Evolutionary conservation across 139 green algal genomes (phyloP), one percentile per base, ranked within the genome.

Genomic region (Micractinium conductrix): DNA sequence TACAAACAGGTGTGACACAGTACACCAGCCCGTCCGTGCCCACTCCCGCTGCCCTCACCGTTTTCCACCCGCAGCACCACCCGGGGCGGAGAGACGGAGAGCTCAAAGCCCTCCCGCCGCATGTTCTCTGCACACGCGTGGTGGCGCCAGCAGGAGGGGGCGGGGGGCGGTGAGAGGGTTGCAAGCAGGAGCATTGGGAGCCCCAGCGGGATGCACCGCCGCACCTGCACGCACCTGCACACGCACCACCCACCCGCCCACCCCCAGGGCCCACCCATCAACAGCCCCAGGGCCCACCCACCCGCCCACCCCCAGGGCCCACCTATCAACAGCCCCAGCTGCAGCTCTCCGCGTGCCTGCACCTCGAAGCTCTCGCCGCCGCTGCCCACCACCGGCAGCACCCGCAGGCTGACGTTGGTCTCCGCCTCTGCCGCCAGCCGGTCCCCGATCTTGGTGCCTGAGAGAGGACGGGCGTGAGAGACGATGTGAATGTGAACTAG

Each of bases 121-220:
- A 98, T 93, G 81, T 91, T 92, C 89, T 98, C 96, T 91, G 87
- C 79, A 62, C 24, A 16, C 44, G 69, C 1, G 22, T 67, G 63
- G 19, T 43, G 43, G 79, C 21, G 14, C 43, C 7, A 26, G 62
- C 17, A 69, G 21, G 21, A 50, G 4, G 44, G 4, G 33, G 5
- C 35, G 60, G 30, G 21, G 22, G 14, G 2, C 1, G 35, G 1
- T 17, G 38, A 21, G 38, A 50, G 68, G 38, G 17, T 0, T 17
- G 37, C 63, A 42, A 3, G 12, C 22, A 33, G 26, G 60, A 37
- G 60, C 24, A 21, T 95, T 73, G 98, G 88, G 53, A 96, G 90
- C 6, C 93, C 95, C 80, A 98, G 92, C 91, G 98, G 95, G 82
- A 98, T 90, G 92, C 98, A 94, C 1, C 95, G 94, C 24, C 95